These are phyloP conservation scores for Diaporthe eres DNA, from an alignment of 2,329 filamentous ascomycete species.

Conservation along the genomic window DNA sequence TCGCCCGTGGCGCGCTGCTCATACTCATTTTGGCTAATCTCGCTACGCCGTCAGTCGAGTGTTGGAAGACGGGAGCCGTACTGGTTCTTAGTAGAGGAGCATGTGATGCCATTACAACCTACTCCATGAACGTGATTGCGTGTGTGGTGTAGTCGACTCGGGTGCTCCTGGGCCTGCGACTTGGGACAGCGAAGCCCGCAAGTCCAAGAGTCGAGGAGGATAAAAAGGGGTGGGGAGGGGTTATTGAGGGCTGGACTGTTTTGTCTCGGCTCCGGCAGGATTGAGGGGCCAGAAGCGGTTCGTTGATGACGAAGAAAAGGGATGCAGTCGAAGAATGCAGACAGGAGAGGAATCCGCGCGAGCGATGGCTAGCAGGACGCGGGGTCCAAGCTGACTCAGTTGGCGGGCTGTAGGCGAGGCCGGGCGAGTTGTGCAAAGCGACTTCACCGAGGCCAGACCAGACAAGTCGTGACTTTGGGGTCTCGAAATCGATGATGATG, in stretches of 20 bases:
- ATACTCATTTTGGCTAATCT: constrained; percentile 65
- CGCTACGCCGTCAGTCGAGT: constrained; percentile 62
- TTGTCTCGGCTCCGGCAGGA: constrained; percentile 28
- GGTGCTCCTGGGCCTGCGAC: constrained; percentile 32
- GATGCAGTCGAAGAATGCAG: constrained; percentile 40
- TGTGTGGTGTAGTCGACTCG: constrained; percentile 28
- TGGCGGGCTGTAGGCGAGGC: constrained; percentile 22
- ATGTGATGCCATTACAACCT: constrained; percentile 65
- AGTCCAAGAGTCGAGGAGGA: constrained; percentile 28
- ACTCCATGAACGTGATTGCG: constrained; percentile 47
- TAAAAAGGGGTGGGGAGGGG: constrained; percentile 22
- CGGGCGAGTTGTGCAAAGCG: constrained; percentile 34
- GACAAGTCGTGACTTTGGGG: not conserved
- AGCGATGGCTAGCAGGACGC: constrained; percentile 39
- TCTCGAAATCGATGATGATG: not conserved
- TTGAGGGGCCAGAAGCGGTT: constrained; percentile 32
- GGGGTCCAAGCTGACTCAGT: constrained; percentile 43
- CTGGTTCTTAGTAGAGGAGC: constrained; percentile 72
- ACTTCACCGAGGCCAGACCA: constrained; percentile 26
- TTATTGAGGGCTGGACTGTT: not conserved
- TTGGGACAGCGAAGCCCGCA: constrained; percentile 15
- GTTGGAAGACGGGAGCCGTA: constrained; percentile 68
- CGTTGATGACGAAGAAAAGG: constrained; percentile 37
- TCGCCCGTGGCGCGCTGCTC: constrained; percentile 68
- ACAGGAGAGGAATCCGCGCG: constrained; percentile 38